Evolutionary conservation across 805 yeast species (phyloP), one percentile per base, ranked within the genome.

Genomic region (Kodamaea restingae): DNA sequence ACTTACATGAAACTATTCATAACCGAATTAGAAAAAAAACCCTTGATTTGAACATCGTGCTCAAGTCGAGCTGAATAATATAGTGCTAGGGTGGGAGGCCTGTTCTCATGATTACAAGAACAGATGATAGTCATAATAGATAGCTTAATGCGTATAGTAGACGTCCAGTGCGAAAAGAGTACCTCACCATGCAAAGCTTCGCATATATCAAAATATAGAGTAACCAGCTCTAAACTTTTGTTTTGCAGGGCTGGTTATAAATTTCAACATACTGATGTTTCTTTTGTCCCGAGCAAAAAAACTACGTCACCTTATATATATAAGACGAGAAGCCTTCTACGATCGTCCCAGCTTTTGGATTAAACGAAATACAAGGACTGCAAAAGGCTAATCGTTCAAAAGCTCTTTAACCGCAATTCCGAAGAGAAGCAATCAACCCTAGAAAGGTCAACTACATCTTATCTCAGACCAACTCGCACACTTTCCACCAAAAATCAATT

Each of bases 171-270:
- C n/a, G n/a, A n/a, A n/a, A n/a, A n/a, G n/a, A n/a, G n/a, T n/a
- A n/a, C n/a, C n/a, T n/a, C n/a, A n/a, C n/a, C n/a, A n/a, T n/a
- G n/a, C 10, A 14, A 27, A 27, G 22, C 5, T 20, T 20, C 22
- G 8, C 22, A 20, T 8, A 27, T 4, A 30, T 17, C 21, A 15
- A 30, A 30, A 30, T 12, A 17, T 30, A 7, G 9, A 14, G 8
- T 30, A 30, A 30, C 32, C 32, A 30, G 32, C 32, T 30, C 21
- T 17, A 30, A 7, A 30, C 15, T 18, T 28, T 30, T 30, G 32
- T 30, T 30, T 30, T 30, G 32, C 32, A 30, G 11, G 32, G 32
- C 32, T 30, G 32, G 32, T 30, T 30, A 15, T 20, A 30, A 15
- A 15, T 30, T 30, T 30, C 32, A 15, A 15, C 21, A 30, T 30